A percentile compares a stretch with the other conserved stretches of the same genome.
Evolutionary conservation across 805 yeast species (phyloP).

Genomic region (Saccharomycodes ludwigii): DNA sequence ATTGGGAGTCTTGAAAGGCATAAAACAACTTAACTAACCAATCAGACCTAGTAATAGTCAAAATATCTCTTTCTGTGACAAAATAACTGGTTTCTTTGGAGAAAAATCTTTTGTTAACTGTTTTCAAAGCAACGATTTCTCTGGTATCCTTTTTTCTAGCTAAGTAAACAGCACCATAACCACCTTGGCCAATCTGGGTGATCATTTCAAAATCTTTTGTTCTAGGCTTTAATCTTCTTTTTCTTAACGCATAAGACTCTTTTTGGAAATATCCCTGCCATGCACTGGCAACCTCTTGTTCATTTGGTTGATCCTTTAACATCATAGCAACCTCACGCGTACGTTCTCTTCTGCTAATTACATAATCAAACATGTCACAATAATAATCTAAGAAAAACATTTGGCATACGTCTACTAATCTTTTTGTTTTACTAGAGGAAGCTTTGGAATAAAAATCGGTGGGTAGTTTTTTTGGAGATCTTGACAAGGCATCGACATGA

Average conservation of each 20-base stretch:
- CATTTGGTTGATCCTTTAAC: constrained; percentile 26
- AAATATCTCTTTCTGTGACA: constrained; percentile 88
- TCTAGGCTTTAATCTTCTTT: constrained; percentile 81
- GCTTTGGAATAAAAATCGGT: constrained; percentile 46
- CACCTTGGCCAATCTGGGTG: constrained; percentile 99
- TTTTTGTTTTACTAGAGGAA: constrained; percentile 60
- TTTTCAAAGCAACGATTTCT: constrained; percentile 91
- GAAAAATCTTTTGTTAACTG: constrained; percentile 77
- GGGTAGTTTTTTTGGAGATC: constrained; percentile 26
- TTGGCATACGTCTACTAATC: constrained; percentile 85
- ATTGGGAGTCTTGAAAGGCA: constrained; percentile 88
- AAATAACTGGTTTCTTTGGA: constrained; percentile 94
- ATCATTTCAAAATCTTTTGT: constrained; percentile 93
- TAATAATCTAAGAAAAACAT: constrained; percentile 90
- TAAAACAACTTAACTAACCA: constrained; percentile 92
- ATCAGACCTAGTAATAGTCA: constrained; percentile 89
- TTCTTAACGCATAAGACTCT: constrained; percentile 75
- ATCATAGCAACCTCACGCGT: constrained; percentile 55
- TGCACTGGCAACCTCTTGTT: constrained; percentile 26
- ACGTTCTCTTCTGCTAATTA: constrained; percentile 76
- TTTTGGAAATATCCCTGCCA: constrained; percentile 76
- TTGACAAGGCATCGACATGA: constrained; percentile 15
- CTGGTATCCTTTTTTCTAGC: constrained; percentile 90
- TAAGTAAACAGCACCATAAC: constrained; percentile 96
- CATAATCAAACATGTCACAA: constrained; percentile 90